phyloP scores from a whole-genome alignment of 75 land plant species.

The Picea sitchensis region DNA sequence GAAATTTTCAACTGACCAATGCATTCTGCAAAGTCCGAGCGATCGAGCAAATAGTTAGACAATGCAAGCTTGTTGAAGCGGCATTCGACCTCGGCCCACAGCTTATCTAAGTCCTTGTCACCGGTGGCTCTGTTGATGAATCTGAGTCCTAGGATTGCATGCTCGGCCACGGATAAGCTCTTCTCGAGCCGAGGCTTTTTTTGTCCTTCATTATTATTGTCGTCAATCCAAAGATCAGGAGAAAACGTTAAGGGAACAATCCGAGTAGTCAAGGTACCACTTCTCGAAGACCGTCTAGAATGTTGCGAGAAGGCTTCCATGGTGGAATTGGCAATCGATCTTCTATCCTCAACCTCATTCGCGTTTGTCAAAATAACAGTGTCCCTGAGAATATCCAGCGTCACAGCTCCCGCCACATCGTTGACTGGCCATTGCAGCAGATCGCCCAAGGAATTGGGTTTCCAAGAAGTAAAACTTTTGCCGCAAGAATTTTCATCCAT shows the following conservation, averaged over 20 bases:
- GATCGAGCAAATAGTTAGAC: conserved; percentile 5
- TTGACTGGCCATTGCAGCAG: not conserved
- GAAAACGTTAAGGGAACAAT: conserved; percentile 18
- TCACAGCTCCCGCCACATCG: conserved; percentile 35
- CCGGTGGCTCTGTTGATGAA: conserved; percentile 21
- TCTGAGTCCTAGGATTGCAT: conserved; percentile 22
- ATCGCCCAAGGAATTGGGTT: not conserved
- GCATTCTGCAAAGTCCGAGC: conserved; percentile 23
- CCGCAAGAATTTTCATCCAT: not conserved
- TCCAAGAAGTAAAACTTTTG: not conserved
- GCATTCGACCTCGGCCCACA: conserved; percentile 20
- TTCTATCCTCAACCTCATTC: not conserved
- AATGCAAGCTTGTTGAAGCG: conserved; percentile 11
- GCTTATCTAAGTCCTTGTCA: conserved; percentile 10
- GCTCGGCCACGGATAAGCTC: conserved; percentile 18
- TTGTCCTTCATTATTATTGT: conserved; percentile 22
- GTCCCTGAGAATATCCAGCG: conserved; percentile 44
- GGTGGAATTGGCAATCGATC: conserved; percentile 4
- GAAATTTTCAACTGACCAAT: conserved; percentile 16
- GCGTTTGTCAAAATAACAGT: conserved; percentile 6
- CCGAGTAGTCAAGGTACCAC: conserved; percentile 11
- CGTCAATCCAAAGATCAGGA: conserved; percentile 30
- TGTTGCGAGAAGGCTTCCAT: conserved; percentile 8
- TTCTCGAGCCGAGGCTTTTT: conserved; percentile 17
- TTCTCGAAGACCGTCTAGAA: conserved; percentile 19